These are phyloP conservation scores for Megacollybia marginata DNA, from an alignment of 768 basidiomycete species.

Conservation along the genomic window DNA sequence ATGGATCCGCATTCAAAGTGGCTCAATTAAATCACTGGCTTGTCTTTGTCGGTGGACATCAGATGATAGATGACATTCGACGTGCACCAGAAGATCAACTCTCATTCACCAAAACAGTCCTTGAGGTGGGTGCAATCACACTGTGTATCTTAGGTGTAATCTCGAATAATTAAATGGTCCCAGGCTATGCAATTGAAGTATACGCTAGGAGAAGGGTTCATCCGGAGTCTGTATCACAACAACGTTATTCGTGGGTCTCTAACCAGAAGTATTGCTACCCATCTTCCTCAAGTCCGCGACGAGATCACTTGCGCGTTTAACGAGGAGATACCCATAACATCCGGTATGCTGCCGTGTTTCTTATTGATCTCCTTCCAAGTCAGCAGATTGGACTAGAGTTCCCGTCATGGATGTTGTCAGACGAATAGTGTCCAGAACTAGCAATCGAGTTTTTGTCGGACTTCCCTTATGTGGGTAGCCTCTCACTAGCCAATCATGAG, in stretches of 20 bases:
- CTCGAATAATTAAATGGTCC: too few relatives aligned
- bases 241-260: slow-evolving; percentile 3
- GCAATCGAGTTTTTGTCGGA: slow-evolving; percentile 7
- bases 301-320: slow-evolving; percentile 5
- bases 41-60: slow-evolving; percentile 19
- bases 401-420: background rate
- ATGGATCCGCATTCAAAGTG: slow-evolving; percentile 13
- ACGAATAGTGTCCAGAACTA: slow-evolving; percentile 5
- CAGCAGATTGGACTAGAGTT: background rate
- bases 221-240: slow-evolving; percentile 1
- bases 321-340: slow-evolving; percentile 5
- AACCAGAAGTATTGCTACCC: slow-evolving; percentile 2
- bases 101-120: slow-evolving; percentile 9
- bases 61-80: slow-evolving; percentile 25
- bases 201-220: slow-evolving; percentile 1
- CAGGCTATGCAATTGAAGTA: slow-evolving; percentile 3
- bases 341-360: background rate
- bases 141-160: background rate
- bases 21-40: slow-evolving; percentile 21
- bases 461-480: slow-evolving; percentile 3
- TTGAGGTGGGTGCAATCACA: background rate
- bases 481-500: background rate
- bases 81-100: slow-evolving; percentile 22
- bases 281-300: slow-evolving; percentile 5
- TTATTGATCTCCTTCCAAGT: too few relatives aligned